Base-by-base conservation (phyloP, 2,329 filamentous ascomycete species). In the Arthrobotrys pseudoclavata region DNA sequence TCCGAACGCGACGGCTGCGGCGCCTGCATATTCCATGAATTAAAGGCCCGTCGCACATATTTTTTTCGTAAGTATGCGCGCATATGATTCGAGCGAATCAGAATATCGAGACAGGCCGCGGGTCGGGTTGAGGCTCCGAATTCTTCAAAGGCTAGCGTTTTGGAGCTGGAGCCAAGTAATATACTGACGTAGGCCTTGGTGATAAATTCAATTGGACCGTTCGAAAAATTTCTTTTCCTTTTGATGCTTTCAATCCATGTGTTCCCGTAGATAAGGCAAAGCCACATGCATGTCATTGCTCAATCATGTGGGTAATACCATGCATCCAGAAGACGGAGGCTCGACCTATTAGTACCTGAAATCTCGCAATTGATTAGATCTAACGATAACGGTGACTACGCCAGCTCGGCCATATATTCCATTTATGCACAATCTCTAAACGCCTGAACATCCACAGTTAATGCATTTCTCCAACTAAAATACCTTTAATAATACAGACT, bases 401-500 rank as follows among this genome's bases (percentile, higher is more conserved):
- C 55, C 55, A 5, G 5, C 52, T 45, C n/a, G 34, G 40, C 31
- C 67, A 5, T 69, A 34, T 40, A 53, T 62, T 57, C 64, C 55
- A 26, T 60, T 22, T 60, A 63, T 61, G 57, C 47, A 50, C 29
- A 40, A 40, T 42, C 20, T 67, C 47, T 50, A 53, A 52, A 71
- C 55, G 63, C 70, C 70, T 40, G 64, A 60, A 50, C 37, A 64
- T 42, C 64, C 61, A 60, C 47, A 76, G 24, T 53, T 34, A 50
- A 64, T 76, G 64, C 71, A 64, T 69, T 75, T 76, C 55, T 67
- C 71, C 71, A 64, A 47, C 55, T 63, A 68, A 50, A 60, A 60
- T 69, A 64, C 48, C 48, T 76, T 55, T 76, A 76, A 64, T 76
- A 76, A 76, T 76, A 76, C 71, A 76, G 50, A 66, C 57, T 45